phyloP scores from a whole-genome alignment of 108 stramenopile genomes.

The Mayamaea pseudoterrestris region DNA sequence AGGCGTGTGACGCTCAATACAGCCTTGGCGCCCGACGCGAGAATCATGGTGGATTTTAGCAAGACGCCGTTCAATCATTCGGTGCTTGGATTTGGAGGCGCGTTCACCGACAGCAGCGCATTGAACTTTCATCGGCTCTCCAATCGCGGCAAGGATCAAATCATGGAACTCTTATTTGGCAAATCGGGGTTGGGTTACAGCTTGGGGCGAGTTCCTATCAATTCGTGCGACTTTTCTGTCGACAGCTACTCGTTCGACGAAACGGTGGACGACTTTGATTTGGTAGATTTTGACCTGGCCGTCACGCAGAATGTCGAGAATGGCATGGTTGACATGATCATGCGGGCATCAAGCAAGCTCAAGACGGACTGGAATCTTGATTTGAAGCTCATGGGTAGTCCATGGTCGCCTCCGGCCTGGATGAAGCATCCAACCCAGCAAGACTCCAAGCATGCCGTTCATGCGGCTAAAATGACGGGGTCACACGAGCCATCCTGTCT shows the following conservation, averaged over 20 bases:
- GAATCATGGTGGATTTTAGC: slow-evolving; percentile 32
- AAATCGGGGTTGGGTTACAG: slow-evolving; percentile 64
- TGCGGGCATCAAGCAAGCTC: slow-evolving; percentile 27
- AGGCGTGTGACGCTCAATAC: slow-evolving; percentile 6
- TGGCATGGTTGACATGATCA: slow-evolving; percentile 81
- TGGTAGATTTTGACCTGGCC: slow-evolving; percentile 67
- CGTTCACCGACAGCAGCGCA: slow-evolving; percentile 91
- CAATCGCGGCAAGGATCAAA: slow-evolving; percentile 41
- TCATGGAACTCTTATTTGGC: slow-evolving; percentile 86
- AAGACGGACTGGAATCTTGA: slow-evolving; percentile 28
- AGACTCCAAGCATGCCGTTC: slow-evolving; percentile 17
- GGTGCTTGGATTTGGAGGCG: slow-evolving; percentile 92
- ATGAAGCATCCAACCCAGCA: slow-evolving; percentile 76
- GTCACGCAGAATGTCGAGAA: slow-evolving; percentile 64
- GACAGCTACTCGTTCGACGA: slow-evolving; percentile 81
- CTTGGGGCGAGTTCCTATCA: slow-evolving; percentile 85
- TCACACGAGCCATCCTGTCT: slow-evolving; percentile 68
- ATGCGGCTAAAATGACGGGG: slow-evolving; percentile 49
- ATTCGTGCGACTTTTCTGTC: slow-evolving; percentile 93
- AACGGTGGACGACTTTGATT: slow-evolving; percentile 71
- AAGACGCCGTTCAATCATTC: slow-evolving; percentile 32
- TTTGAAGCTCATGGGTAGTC: slow-evolving; percentile 69
- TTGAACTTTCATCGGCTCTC: slow-evolving; percentile 74
- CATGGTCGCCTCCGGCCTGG: slow-evolving; percentile 94
- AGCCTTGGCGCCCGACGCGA: slow-evolving; percentile 41